phyloP scores from a whole-genome alignment of 169 alveolate genomes.

The Perkinsus olseni region DNA sequence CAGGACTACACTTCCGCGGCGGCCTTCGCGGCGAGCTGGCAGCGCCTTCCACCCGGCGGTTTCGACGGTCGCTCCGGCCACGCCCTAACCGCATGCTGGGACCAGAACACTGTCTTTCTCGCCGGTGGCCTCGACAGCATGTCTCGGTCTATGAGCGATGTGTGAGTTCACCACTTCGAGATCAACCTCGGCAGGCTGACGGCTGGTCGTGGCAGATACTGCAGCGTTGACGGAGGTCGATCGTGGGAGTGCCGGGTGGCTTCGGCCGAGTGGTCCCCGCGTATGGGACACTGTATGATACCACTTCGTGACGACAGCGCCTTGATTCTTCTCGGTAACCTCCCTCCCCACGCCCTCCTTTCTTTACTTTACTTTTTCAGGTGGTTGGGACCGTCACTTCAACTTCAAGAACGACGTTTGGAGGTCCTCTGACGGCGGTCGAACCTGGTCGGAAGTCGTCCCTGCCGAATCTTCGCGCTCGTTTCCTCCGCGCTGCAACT shows the following conservation, averaged over 20 bases:
- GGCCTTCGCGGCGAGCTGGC: background rate
- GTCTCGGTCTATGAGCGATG: background rate
- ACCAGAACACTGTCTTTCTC: background rate
- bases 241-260: background rate
- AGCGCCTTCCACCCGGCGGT: background rate
- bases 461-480: background rate
- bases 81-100: background rate
- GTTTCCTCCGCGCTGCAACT: background rate
- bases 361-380: too few relatives aligned
- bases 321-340: background rate
- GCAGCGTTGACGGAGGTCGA: background rate
- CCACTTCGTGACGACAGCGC: background rate
- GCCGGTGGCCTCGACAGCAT: background rate
- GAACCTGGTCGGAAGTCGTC: background rate
- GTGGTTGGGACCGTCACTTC: background rate
- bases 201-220: background rate
- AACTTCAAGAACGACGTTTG: background rate
- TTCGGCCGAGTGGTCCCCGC: background rate
- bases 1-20: background rate
- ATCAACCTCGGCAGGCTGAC: background rate
- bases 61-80: background rate
- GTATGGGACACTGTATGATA: background rate
- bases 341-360: too few relatives aligned
- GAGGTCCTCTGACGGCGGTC: background rate
- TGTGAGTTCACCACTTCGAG: background rate